Percentiles rank a stretch among this genome's conserved stretches.
These are phyloP conservation scores for Spatholobus suberectus DNA, from an alignment of 306 rosid species.

Conservation along the genomic window DNA sequence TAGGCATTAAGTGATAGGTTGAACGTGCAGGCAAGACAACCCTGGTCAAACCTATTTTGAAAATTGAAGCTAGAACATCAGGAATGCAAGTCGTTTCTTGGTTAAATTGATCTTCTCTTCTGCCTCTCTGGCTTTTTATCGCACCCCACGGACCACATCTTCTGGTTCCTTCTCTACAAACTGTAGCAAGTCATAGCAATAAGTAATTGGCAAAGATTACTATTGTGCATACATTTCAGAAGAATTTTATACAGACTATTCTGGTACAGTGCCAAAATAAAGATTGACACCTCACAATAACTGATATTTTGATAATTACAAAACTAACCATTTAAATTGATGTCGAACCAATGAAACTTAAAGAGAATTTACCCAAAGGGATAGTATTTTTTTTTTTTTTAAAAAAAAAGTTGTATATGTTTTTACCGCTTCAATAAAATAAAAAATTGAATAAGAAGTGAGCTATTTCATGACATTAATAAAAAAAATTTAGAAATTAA, in stretches of 20 bases:
- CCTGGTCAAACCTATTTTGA: slow-evolving; percentile 51
- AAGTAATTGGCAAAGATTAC: slow-evolving; percentile 10
- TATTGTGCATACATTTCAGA: neutral
- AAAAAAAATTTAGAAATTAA: no score
- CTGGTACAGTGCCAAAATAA: neutral
- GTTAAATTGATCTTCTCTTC: slow-evolving; percentile 88
- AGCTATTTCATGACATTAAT: no score
- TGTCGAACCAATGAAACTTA: neutral
- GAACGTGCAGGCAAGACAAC: no score
- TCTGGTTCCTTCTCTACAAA: slow-evolving; percentile 91
- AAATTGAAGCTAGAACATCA: slow-evolving; percentile 56
- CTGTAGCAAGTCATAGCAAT: slow-evolving; percentile 53
- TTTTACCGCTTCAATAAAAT: no score
- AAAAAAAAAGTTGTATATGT: no score
- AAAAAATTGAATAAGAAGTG: no score
- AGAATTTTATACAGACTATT: slow-evolving; percentile 14
- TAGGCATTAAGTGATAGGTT: neutral
- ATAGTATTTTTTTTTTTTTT: no score
- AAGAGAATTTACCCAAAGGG: no score
- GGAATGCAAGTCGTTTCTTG: slow-evolving; percentile 73
- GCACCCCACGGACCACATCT: slow-evolving; percentile 76
- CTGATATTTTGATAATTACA: neutral
- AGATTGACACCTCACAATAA: neutral
- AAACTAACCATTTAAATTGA: neutral
- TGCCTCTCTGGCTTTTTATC: slow-evolving; percentile 82